Base-by-base conservation (phyloP, 129 eudicot species). In the Mikania micrantha region DNA sequence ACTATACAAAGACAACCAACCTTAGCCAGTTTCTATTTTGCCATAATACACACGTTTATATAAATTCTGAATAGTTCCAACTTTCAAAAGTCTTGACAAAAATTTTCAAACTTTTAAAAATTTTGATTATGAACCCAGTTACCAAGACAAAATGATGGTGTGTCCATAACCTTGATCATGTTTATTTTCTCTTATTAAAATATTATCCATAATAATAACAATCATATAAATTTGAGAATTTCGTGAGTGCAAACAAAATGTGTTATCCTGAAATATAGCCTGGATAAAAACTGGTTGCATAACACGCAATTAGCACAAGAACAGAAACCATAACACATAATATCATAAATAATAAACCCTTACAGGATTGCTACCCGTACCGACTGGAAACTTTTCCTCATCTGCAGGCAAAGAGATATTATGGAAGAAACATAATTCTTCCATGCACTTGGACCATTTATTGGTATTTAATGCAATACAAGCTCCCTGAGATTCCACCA, bases 331-430 rank as follows among this genome's bases (percentile, higher is more conserved):
- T 22, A 35, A 39, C 47, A 35, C 7, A 28, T 21, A 20, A 19
- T 21, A 45, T 9, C 5, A 13, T 36, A 31, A 32, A 17, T 42
- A 5, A 52, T 42, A 66, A 47, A 21, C 44, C 69, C 98, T 83
- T 85, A 92, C 98, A 66, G 98, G 98, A 81, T 92, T 92, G 89
- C 96, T 92, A 70, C 98, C 98, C 20, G 87, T 92, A 84, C 98
- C 98, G 22, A 88, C 91, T 6, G 95, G 98, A 84, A 92, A 87
- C 82, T 80, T 85, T 78, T 92, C 98, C 32, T 78, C 95, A 74
- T 83, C 85, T 44, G 75, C 71, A 28, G 98, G 98, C 64, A 77
- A 58, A 77, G 87, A 80, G 12, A 88, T 61, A 38, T 67, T 76
- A 70, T 88, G 89, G 74, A 79, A 88, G 54, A 65, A 64, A 74